Evolutionary conservation across 306 rosid species (phyloP).

Genomic region (Hippophae tibetana): DNA sequence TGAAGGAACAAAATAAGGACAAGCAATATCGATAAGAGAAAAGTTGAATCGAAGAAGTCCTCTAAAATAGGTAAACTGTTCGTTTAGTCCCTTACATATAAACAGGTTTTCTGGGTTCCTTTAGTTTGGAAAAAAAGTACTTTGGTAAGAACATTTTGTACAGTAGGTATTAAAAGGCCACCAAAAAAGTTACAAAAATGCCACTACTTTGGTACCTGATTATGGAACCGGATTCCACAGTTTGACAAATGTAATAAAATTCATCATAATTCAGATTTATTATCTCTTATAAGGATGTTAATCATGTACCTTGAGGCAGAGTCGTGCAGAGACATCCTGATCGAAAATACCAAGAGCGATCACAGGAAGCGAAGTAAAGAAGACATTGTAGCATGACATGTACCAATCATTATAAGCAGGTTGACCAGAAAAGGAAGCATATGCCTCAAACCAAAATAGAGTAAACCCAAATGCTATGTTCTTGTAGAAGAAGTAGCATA

Average conservation of each 20-base stretch:
- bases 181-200: too few relatives aligned
- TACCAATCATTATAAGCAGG: conserved; percentile 88
- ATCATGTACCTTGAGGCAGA: conserved; percentile 60
- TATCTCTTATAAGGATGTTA: conserved; percentile 9
- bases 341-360: conserved; percentile 84
- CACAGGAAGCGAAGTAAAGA: conserved; percentile 90
- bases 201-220: too few relatives aligned
- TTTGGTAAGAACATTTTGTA: too few relatives aligned
- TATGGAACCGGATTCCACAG: too few relatives aligned
- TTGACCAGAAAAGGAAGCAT: conserved; percentile 76
- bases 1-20: background rate
- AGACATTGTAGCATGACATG: conserved; percentile 84
- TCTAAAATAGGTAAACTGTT: too few relatives aligned
- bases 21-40: too few relatives aligned
- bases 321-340: conserved; percentile 82
- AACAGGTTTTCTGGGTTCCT: too few relatives aligned
- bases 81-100: too few relatives aligned
- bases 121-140: too few relatives aligned
- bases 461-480: conserved; percentile 82
- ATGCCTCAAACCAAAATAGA: conserved; percentile 83
- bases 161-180: too few relatives aligned
- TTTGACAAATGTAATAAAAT: too few relatives aligned
- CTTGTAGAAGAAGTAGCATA: conserved; percentile 94
- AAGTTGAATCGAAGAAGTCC: too few relatives aligned
- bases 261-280: background rate